Conservation (phyloP, 2,329 filamentous ascomycete species). For the Capronia americana region DNA sequence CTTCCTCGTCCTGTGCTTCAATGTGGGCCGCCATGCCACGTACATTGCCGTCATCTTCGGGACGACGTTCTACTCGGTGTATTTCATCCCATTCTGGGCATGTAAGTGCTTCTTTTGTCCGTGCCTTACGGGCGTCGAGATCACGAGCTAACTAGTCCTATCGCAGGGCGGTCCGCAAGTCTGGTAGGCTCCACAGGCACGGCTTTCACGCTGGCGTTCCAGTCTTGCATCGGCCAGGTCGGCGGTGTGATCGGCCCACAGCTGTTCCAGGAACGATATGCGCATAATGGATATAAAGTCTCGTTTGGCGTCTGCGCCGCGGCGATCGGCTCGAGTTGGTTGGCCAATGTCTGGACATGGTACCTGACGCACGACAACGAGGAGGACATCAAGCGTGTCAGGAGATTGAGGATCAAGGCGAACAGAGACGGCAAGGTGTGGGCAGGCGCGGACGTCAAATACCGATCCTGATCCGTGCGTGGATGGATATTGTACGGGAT, state of each 20-base stretch:
- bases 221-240: constrained; percentile 59
- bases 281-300: constrained; percentile 53
- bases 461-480: background rate
- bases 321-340: constrained; percentile 46
- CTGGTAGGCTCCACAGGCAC: constrained; percentile 56
- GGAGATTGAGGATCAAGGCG: constrained; percentile 42
- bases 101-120: constrained; percentile 41
- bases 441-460: constrained; percentile 43
- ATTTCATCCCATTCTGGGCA: constrained; percentile 57
- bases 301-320: constrained; percentile 52
- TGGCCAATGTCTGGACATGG: constrained; percentile 52
- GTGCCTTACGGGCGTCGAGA: background rate
- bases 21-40: constrained; percentile 48
- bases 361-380: constrained; percentile 52
- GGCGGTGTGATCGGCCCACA: constrained; percentile 58
- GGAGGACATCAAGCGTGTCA: constrained; percentile 47
- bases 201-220: constrained; percentile 59
- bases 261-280: constrained; percentile 54
- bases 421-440: constrained; percentile 41
- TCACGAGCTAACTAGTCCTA: background rate
- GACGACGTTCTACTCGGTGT: constrained; percentile 52
- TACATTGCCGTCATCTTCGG: constrained; percentile 56
- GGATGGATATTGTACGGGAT: background rate
- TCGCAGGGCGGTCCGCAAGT: constrained; percentile 58
- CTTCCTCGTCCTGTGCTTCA: constrained; percentile 53